Conservation (phyloP, 2,329 filamentous ascomycete species). For the Dactylonectria macrodidyma region DNA sequence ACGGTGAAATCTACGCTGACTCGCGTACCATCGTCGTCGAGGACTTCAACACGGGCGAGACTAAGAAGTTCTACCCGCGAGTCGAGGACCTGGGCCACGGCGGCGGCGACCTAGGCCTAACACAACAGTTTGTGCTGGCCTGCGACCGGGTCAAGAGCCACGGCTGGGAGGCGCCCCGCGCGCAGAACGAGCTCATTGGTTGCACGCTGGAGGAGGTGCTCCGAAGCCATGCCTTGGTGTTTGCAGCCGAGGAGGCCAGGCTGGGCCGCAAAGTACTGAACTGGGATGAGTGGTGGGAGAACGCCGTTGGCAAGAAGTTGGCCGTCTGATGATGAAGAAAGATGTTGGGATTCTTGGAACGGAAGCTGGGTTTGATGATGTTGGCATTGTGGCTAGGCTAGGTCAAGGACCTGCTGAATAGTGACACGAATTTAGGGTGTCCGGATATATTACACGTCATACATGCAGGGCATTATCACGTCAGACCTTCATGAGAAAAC, state of each 20-base stretch:
- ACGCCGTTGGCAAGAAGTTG: slow-evolving; percentile 47
- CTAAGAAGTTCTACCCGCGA: slow-evolving; percentile 49
- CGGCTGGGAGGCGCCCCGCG: slow-evolving; percentile 75
- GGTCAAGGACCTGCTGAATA: not conserved
- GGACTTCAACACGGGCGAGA: slow-evolving; percentile 62
- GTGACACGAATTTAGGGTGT: not conserved
- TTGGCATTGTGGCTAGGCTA: not conserved
- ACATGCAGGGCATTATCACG: slow-evolving; percentile 29
- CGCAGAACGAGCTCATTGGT: slow-evolving; percentile 83
- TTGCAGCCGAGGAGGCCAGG: slow-evolving; percentile 92
- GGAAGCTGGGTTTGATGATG: not conserved
- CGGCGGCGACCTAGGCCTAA: slow-evolving; percentile 70
- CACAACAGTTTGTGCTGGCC: slow-evolving; percentile 85
- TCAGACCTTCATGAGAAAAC: slow-evolving; percentile 27
- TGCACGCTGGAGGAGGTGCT: slow-evolving; percentile 90
- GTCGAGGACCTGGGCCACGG: slow-evolving; percentile 58
- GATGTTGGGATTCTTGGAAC: not conserved
- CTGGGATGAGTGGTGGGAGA: slow-evolving; percentile 83
- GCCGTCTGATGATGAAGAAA: not conserved
- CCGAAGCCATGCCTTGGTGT: slow-evolving; percentile 92
- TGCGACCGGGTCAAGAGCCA: slow-evolving; percentile 84
- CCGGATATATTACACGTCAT: not conserved
- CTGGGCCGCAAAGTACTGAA: slow-evolving; percentile 77
- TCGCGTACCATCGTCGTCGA: slow-evolving; percentile 82
- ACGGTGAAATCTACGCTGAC: slow-evolving; percentile 90